These are phyloP conservation scores for Ophiostoma australiae DNA, from an alignment of 2,329 filamentous ascomycete genomes.

Conservation along the genomic window DNA sequence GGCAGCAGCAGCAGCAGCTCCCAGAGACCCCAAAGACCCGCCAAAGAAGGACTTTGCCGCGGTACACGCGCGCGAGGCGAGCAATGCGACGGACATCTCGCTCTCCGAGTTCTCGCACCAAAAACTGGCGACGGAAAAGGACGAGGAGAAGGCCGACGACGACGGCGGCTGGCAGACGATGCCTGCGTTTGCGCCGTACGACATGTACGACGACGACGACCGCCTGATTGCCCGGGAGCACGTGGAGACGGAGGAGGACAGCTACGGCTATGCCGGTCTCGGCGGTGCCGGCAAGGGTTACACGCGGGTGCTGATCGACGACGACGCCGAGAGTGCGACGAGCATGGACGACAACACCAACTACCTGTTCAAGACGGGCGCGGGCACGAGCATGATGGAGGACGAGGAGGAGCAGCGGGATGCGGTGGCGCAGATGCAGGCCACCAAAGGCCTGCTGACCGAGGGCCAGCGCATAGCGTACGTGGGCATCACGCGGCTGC, in stretches of 20 bases:
- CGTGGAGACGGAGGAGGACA: conserved; percentile 61
- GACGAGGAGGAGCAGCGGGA: conserved; percentile 81
- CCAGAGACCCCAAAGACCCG: not conserved
- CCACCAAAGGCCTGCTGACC: conserved; percentile 90
- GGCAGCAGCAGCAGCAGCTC: not conserved
- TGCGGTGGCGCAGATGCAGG: conserved; percentile 82
- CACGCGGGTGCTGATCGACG: conserved; percentile 88
- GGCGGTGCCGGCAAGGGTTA: conserved; percentile 93
- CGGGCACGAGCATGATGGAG: conserved; percentile 52
- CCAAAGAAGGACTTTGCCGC: conserved; percentile 28
- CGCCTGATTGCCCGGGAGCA: conserved; percentile 79
- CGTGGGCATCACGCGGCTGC: conserved; percentile 79
- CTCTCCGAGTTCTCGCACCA: conserved; percentile 91
- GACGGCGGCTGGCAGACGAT: conserved; percentile 86
- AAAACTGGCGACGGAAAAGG: conserved; percentile 57
- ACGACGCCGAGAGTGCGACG: conserved; percentile 87
- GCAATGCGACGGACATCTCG: conserved; percentile 36
- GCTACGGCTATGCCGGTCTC: conserved; percentile 66
- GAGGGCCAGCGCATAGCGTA: conserved; percentile 96
- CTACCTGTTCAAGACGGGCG: conserved; percentile 75
- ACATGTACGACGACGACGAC: conserved; percentile 93
- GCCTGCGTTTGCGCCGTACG: conserved; percentile 87
- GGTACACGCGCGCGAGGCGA: conserved; percentile 38
- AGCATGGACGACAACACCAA: conserved; percentile 97
- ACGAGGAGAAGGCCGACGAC: conserved; percentile 49